These are phyloP conservation scores for Eutrema salsugineum DNA, from an alignment of 441 rosid species.

Conservation along the genomic window DNA sequence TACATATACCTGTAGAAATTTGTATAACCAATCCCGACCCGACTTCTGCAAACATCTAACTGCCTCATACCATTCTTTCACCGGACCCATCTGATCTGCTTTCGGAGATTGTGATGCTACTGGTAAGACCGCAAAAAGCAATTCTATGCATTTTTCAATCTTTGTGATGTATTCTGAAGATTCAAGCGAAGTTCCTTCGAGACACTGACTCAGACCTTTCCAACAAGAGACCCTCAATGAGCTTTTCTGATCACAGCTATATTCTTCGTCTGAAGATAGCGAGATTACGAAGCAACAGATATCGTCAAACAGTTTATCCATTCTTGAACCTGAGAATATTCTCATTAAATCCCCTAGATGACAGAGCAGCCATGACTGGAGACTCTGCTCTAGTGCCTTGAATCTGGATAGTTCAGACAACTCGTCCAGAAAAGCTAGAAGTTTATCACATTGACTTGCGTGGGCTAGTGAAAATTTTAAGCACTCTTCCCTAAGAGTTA, in stretches of 20 bases:
- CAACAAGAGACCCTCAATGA: constrained; percentile 66
- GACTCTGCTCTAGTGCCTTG: constrained; percentile 56
- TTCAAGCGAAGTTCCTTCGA: constrained; percentile 65
- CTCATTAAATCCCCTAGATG: constrained; percentile 62
- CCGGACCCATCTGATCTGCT: constrained; percentile 29
- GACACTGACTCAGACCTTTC: constrained; percentile 75
- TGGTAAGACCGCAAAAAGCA: constrained; percentile 66
- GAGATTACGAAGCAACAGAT: constrained; percentile 48
- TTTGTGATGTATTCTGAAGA: constrained; percentile 48
- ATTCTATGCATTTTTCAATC: constrained; percentile 68
- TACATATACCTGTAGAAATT: constrained; percentile 64
- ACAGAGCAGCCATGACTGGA: constrained; percentile 60
- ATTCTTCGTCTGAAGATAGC: constrained; percentile 40
- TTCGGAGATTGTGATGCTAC: constrained; percentile 36
- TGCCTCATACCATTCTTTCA: constrained; percentile 66
- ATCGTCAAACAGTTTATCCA: constrained; percentile 70
- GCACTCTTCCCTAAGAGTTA: constrained; percentile 67
- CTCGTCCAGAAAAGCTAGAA: constrained; percentile 74
- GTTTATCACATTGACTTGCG: constrained; percentile 64
- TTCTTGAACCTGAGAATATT: constrained; percentile 76
- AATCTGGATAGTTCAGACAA: constrained; percentile 72
- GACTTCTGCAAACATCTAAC: constrained; percentile 76
- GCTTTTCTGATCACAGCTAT: constrained; percentile 44
- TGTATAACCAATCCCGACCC: constrained; percentile 58
- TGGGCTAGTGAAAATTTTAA: constrained; percentile 66